Base-by-base conservation (phyloP, 73 alveolate genomes). In the Vitrella brassicaformis region DNA sequence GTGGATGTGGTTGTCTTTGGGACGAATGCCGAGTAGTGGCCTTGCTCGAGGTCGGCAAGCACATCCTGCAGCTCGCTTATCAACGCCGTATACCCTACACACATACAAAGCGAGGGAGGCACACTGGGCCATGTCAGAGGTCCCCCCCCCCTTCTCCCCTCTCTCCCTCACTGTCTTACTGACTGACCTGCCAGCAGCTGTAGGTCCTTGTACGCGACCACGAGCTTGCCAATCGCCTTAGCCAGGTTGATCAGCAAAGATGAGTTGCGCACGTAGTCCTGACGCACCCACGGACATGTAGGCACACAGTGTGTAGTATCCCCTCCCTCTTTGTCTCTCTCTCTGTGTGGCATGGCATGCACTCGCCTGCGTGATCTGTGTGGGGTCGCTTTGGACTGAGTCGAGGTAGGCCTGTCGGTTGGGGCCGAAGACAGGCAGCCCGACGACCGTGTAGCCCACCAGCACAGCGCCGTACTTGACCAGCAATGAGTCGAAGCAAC, bases 391-490 rank as follows among this genome's bases (percentile, higher is more conserved):
- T 25, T 67, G 31, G 27, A 73, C 46, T 73, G 27, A 28, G 26
- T n/a, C 66, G 67, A 90, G 71, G 85, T 92, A 92, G 69, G 81
- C 81, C 31, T 67, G 90, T 31, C 73, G 78, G 30, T 87, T 78
- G 27, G 92, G 87, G 25, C 98, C 98, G 75, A 92, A 92, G 25
- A 92, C 98, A 28, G 98, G 98, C 31, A 92, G 88, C 19, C 98
- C 98, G 26, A 92, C 89, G 27, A 92, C 92, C 9, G 93, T 88
- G 76, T 92, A 92, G 27, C 96, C 98, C 14, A 90, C 95, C 82
- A 92, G 80, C 32, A 90, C 92, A 0, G 98, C 98, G n/a, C 98
- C 98, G 73, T 92, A 92, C 86, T 92, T 92, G 39, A 89, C 96
- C 22, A 92, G 88, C 94, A 92, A 84, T 66, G 94, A 81, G 73